Base-by-base conservation (phyloP, 148 eudicot species). In the Camellia lanceoleosa region DNA sequence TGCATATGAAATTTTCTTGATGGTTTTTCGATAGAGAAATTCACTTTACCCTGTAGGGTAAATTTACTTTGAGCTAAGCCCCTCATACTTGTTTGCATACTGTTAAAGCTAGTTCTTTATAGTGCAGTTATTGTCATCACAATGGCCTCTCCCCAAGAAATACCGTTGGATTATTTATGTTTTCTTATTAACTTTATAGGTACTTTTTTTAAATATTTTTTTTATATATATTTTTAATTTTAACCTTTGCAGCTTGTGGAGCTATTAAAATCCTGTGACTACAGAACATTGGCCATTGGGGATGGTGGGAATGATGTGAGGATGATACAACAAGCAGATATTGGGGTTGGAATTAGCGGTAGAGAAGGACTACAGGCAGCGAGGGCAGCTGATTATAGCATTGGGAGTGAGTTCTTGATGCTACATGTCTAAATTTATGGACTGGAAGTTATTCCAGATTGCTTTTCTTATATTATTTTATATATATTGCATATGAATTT, bases 271-370 rank as follows among this genome's bases (percentile, higher is more conserved):
- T 90, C 88, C 55, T 91, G 97, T 79, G 98, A 95, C 60, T 95
- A 93, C 56, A 86, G 96, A 87, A 95, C 98, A 55, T 74, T 95
- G 89, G 98, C 98, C 20, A 90, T 95, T 73, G 98, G 98, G 60
- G 98, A 95, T 89, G 98, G 98, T 60, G 98, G 98, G 63, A 95
- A 95, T 87, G 98, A 95, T 80, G 98, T 95, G 80, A 89, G 93
- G 81, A 95, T 95, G 98, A 95, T 95, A 70, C 98, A 95, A 86
- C 98, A 95, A 88, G 98, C 98, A 74, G 97, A 95, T 79, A 95
- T 95, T 83, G 98, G 98, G 81, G 98, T 95, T 85, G 98, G 98
- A 81, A 95, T 95, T 77, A 95, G 98, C 83, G 98, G 98, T 44
- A 87, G 97, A 84, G 98, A 93, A 90, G 98, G 98, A 85, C 76